Evolutionary conservation across 2,329 filamentous ascomycete species (phyloP).

Genomic region (Penicillium sp.): DNA sequence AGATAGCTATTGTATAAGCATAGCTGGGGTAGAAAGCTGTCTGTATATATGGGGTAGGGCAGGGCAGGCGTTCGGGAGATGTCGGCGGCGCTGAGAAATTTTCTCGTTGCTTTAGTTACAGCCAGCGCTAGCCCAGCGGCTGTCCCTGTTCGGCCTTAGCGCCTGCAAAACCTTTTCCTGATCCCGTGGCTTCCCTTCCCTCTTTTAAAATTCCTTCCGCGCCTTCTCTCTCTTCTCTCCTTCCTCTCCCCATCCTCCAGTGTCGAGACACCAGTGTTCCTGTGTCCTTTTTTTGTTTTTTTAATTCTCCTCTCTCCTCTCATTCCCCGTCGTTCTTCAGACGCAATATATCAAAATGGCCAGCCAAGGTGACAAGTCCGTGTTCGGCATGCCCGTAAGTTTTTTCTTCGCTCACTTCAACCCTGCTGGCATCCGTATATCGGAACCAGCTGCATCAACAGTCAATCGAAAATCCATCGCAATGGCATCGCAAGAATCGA

Average conservation of each 20-base stretch:
- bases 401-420: conserved; percentile 15
- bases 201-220: conserved; percentile 34
- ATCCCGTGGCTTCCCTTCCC: conserved; percentile 30
- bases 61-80: conserved; percentile 38
- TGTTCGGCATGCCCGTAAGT: conserved; percentile 52
- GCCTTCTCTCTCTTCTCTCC: conserved; percentile 38
- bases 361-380: conserved; percentile 50
- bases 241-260: conserved; percentile 25
- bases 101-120: conserved; percentile 8
- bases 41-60: neutral
- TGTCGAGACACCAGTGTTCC: neutral
- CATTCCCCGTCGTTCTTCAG: conserved; percentile 33
- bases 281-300: conserved; percentile 23
- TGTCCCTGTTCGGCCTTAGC: conserved; percentile 10
- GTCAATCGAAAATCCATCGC: conserved; percentile 6
- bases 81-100: conserved; percentile 25
- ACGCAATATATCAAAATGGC: conserved; percentile 43
- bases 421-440: neutral
- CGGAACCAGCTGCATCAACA: conserved; percentile 11
- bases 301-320: conserved; percentile 34
- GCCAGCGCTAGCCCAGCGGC: neutral
- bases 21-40: conserved; percentile 11
- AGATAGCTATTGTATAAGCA: no score
- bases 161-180: conserved; percentile 17
- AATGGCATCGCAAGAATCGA: conserved; percentile 7